phyloP scores from a whole-genome alignment of 345 rosid species.

The Hibiscus syriacus region DNA sequence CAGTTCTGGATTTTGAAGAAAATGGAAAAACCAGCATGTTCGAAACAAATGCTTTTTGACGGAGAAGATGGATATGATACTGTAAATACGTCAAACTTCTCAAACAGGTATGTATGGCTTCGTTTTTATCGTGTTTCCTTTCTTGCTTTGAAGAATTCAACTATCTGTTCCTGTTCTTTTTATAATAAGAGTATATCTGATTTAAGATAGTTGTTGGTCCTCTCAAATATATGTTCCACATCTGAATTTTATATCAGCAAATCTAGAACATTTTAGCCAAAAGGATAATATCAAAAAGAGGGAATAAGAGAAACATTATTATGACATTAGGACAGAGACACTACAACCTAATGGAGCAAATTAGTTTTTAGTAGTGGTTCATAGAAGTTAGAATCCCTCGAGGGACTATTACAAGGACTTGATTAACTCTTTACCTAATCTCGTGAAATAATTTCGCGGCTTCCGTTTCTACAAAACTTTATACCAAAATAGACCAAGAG shows the following conservation, averaged over 20 bases:
- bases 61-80: slow-evolving; percentile 31
- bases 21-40: slow-evolving; percentile 14
- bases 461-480: not conserved
- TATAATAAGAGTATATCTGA: no score
- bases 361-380: not conserved
- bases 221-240: no score
- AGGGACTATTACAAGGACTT: no score
- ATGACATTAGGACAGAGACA: no score
- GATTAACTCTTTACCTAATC: not conserved
- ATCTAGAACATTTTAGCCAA: not conserved
- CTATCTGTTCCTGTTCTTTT: no score
- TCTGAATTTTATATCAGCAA: not conserved
- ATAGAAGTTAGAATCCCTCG: no score
- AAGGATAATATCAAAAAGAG: not conserved
- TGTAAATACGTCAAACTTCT: no score
- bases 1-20: not conserved
- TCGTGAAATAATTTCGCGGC: not conserved
- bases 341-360: not conserved
- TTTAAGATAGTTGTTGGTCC: no score
- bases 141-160: no score
- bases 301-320: not conserved
- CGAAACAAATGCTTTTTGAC: not conserved
- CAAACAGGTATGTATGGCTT: no score
- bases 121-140: no score
- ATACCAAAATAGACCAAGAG: slow-evolving; percentile 4